A percentile compares a stretch with the other conserved stretches of the same genome.
phyloP scores from a whole-genome alignment of 2,329 filamentous ascomycete species.

The Pyricularia sp. region DNA sequence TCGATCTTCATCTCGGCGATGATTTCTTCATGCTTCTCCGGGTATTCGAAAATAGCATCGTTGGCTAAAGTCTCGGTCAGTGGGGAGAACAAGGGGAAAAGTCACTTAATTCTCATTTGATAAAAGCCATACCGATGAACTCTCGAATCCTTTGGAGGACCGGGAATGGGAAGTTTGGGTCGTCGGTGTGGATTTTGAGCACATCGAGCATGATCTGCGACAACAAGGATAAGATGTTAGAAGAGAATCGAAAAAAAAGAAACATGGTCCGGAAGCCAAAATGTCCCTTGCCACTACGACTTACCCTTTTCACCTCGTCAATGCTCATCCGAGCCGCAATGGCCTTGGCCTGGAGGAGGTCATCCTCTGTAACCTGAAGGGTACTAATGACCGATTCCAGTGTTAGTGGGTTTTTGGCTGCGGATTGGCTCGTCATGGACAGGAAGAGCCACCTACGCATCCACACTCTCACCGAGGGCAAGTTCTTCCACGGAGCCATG shows the following conservation, averaged over 20 bases:
- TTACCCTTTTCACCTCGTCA: slow-evolving; percentile 9
- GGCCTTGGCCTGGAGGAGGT: slow-evolving; percentile 10
- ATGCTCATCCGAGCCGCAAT: slow-evolving; percentile 10
- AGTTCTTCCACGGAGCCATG: background rate
- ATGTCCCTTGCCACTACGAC: background rate
- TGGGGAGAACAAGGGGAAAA: too few relatives aligned
- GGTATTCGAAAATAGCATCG: slow-evolving; percentile 31
- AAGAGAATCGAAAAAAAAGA: too few relatives aligned
- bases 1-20: slow-evolving; percentile 60
- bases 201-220: slow-evolving; percentile 24
- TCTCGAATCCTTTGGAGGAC: slow-evolving; percentile 29
- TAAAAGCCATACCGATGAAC: slow-evolving; percentile 24
- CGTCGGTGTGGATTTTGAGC: slow-evolving; percentile 30
- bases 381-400: background rate
- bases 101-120: background rate
- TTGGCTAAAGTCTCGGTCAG: slow-evolving; percentile 21
- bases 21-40: slow-evolving; percentile 35
- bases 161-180: slow-evolving; percentile 35
- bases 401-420: background rate
- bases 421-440: background rate
- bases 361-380: slow-evolving; percentile 10
- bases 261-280: background rate
- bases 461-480: background rate
- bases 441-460: background rate
- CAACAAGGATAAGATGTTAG: too few relatives aligned